phyloP scores from a whole-genome alignment of 2,329 filamentous ascomycete species.

The Neofusicoccum cordaticola region DNA sequence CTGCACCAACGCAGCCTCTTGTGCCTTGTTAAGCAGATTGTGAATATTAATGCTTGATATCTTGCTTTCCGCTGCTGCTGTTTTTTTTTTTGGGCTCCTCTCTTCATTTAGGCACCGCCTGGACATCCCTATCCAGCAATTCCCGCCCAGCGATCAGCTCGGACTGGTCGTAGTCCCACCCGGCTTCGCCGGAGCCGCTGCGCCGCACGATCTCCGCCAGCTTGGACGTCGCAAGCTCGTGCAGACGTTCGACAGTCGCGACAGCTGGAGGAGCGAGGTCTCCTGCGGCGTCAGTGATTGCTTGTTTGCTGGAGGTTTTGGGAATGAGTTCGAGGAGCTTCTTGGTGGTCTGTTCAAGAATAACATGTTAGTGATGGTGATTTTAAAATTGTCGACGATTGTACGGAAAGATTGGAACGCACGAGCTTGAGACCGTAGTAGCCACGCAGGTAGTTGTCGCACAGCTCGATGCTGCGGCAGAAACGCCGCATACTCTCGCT shows the following conservation, averaged over 20 bases:
- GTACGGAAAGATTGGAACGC: slow-evolving; percentile 29
- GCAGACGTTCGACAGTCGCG: slow-evolving; percentile 63
- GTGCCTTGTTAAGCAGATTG: not conserved
- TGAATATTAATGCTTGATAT: too few species aligned
- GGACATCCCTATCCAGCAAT: slow-evolving; percentile 57
- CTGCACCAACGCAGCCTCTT: too few species aligned
- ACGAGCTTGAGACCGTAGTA: slow-evolving; percentile 89
- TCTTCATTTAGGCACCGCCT: slow-evolving; percentile 7
- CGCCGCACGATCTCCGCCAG: slow-evolving; percentile 72
- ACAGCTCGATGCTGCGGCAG: slow-evolving; percentile 87
- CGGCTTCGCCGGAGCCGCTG: slow-evolving; percentile 57
- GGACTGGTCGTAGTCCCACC: slow-evolving; percentile 70
- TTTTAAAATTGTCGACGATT: not conserved
- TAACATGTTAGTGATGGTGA: not conserved
- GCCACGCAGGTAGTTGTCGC: slow-evolving; percentile 85
- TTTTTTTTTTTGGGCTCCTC: not conserved
- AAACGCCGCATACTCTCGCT: slow-evolving; percentile 79
- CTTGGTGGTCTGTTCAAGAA: slow-evolving; percentile 14
- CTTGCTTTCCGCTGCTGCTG: not conserved
- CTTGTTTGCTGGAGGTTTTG: slow-evolving; percentile 23
- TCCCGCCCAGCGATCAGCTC: slow-evolving; percentile 71
- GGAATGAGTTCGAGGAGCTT: slow-evolving; percentile 26
- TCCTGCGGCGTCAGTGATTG: slow-evolving; percentile 31
- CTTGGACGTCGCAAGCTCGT: slow-evolving; percentile 70
- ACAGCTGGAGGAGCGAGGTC: slow-evolving; percentile 53